phyloP scores from a whole-genome alignment of 805 yeast genomes.

The Schwanniomyces vanrijiae region DNA sequence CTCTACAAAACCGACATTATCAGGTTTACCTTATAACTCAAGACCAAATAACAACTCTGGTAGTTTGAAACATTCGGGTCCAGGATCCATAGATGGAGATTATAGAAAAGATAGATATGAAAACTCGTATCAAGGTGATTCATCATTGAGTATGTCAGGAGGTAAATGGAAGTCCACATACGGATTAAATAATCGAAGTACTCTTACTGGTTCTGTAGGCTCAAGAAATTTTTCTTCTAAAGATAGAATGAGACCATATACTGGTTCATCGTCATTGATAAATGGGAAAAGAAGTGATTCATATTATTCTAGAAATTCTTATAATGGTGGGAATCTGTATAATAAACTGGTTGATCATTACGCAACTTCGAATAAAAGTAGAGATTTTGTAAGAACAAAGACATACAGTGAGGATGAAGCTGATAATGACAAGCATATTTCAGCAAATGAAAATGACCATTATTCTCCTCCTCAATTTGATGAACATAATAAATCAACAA shows the following conservation, averaged over 20 bases:
- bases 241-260: conserved; percentile 18
- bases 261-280: conserved; percentile 16
- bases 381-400: conserved; percentile 6
- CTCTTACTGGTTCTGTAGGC: conserved; percentile 23
- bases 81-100: conserved; percentile 4
- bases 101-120: conserved; percentile 15
- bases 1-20: conserved; percentile 8
- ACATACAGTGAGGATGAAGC: conserved; percentile 4
- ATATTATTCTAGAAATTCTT: conserved; percentile 22
- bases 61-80: conserved; percentile 1
- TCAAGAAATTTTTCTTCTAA: conserved; percentile 18
- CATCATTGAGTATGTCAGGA: conserved; percentile 4
- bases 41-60: conserved; percentile 4
- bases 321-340: conserved; percentile 1
- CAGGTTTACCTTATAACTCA: conserved; percentile 6
- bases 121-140: conserved; percentile 2
- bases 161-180: conserved; percentile 7
- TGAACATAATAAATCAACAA: conserved; percentile 1
- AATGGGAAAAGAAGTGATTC: conserved; percentile 24
- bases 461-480: conserved; percentile 7
- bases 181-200: conserved; percentile 15
- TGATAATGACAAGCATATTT: not conserved
- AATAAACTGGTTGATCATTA: conserved; percentile 11
- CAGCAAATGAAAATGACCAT: conserved; percentile 5
- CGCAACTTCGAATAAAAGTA: conserved; percentile 6